Evolutionary conservation across 1,139 yeast species (phyloP), one percentile per base, ranked within the genome.

Genomic region (Hemisphaericaspora xylanilytica): DNA sequence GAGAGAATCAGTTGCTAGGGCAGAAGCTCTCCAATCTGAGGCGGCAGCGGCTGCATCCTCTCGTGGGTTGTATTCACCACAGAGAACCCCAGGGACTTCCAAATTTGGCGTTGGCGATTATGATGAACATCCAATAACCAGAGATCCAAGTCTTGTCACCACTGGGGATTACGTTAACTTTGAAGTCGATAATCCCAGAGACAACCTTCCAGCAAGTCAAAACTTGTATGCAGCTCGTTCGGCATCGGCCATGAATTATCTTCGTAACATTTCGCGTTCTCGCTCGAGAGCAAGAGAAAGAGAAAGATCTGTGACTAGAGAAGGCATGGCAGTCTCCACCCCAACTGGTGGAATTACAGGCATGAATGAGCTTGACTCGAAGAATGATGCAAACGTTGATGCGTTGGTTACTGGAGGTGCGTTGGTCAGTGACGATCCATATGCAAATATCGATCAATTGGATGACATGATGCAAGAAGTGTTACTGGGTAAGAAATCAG

Each of bases 181-280:
- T 54, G 67, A 71, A 46, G 76, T 65, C 3, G 77, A 71, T 48
- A 50, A 48, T 8, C 70, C 70, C n/a, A 48, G 45, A 32, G 38
- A 39, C 2, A 45, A 35, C 7, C 36, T 44, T 4, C 28, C 39
- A n/a, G 44, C 52, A 18, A 37, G 52, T n/a, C 47, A 58, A 9
- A 56, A 58, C 36, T 53, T 61, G 46, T 65, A 52, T 40, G 45
- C 63, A 5, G 47, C 55, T 15, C 61, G 73, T 42, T 61, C 72
- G 0, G 51, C 48, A 28, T 58, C 71, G 18, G 65, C 75, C 3
- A 66, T 70, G n/a, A 68, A 69, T 49, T 80, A 79, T 50, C 64
- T 80, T 46, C 69, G 85, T 46, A 71, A 81, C 0, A 78, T 80
- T 36, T 80, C 85, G 1, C 68, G 85, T 56, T 79, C 85, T 2